Percentiles rank a stretch among this genome's conserved stretches.
phyloP scores from a whole-genome alignment of 306 rosid species.

The Rosa persica region DNA sequence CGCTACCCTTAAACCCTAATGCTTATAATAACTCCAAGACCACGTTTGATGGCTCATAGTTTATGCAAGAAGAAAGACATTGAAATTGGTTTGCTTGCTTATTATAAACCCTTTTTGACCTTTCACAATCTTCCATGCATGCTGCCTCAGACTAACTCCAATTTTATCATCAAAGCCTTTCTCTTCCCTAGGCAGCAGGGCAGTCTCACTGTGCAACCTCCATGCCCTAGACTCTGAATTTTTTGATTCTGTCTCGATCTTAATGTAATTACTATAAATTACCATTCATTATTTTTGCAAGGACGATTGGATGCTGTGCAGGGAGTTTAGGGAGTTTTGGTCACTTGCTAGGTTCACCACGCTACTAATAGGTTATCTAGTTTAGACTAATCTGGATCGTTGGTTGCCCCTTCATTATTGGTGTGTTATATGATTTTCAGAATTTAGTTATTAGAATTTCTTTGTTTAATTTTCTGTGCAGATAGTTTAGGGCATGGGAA shows the following conservation, averaged over 20 bases:
- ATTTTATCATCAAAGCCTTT: constrained; percentile 48
- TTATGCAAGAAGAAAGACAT: constrained; percentile 39
- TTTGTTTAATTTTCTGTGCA: not conserved
- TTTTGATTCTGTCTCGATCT: constrained; percentile 52
- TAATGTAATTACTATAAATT: constrained; percentile 22
- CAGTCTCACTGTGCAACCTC: constrained; percentile 36
- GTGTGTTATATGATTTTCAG: not conserved
- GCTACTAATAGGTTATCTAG: not conserved
- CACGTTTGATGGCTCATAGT: constrained; percentile 33
- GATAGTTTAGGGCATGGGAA: no score
- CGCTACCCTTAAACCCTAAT: constrained; percentile 34
- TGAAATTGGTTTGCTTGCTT: constrained; percentile 50
- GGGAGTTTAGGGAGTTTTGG: not conserved
- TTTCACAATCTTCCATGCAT: constrained; percentile 77
- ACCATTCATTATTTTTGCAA: constrained; percentile 4
- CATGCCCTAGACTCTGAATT: constrained; percentile 67
- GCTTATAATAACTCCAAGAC: constrained; percentile 26
- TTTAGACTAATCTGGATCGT: not conserved
- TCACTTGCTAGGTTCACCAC: constrained; percentile 8
- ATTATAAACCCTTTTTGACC: constrained; percentile 46
- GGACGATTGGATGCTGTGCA: not conserved
- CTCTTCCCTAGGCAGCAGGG: constrained; percentile 49
- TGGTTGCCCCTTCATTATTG: not conserved
- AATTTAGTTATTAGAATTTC: not conserved
- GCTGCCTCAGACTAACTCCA: constrained; percentile 29